Base-by-base conservation (phyloP, 225 moss, liverwort and hornwort genomes). In the Pseudisothecium myosuroides region DNA sequence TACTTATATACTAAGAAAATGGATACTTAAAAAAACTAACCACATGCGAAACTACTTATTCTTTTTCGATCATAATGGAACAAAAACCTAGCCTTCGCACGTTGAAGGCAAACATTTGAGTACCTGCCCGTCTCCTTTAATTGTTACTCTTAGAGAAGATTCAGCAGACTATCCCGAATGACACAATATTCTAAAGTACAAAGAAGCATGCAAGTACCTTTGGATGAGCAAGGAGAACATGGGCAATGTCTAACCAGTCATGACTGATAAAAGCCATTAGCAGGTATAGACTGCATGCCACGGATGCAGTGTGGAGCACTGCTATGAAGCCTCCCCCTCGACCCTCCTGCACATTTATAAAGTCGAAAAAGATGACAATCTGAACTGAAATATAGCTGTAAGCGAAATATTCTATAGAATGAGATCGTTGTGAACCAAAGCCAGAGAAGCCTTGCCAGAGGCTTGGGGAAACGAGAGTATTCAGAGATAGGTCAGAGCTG, bases 161-260 rank as follows among this genome's bases (percentile, higher is more conserved):
- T 76, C 85, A 87, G 67, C 87, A 84, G 76, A 62, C 66, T 81
- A 83, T 56, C 45, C 77, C n/a, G 32, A 67, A 80, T 62, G 61
- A 87, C 82, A 86, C 45, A 58, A 68, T 65, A 74, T n/a, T 39
- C 65, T 80, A 55, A 80, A 47, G 60, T 19, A 74, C 29, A 88
- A 86, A 85, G 76, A 87, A 86, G 59, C 34, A 77, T 59, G 74
- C 64, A 71, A 60, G 82, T 93, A 99, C 98, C 98, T 99, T 97
- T 47, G 98, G 98, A 90, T 99, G 98, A 88, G 96, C 97, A 91
- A 99, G 90, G 76, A 99, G 93, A 52, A 99, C 97, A 87, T 96
- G 97, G 88, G 95, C 98, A 86, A 99, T 95, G 92, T 99, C 97
- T 86, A 96, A 93, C 98, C 98, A 99, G 86, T 99, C 98, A 84